These are phyloP conservation scores for Neofusicoccum kwambonambiense DNA, from an alignment of 2,329 filamentous ascomycete species.

Conservation along the genomic window DNA sequence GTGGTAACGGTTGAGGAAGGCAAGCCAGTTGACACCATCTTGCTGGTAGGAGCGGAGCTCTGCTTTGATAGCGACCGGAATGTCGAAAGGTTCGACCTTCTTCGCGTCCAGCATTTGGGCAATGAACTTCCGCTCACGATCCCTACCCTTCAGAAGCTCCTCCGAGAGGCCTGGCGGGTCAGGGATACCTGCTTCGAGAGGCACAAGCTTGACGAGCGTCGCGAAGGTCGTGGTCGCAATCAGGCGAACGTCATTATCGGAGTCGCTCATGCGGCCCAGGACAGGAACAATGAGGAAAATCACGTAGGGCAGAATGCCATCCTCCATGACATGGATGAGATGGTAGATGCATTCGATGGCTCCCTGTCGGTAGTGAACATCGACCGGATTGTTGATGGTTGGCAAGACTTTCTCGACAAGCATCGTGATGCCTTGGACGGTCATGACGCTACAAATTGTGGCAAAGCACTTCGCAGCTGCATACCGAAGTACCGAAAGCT, in stretches of 20 bases:
- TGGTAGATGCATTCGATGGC: constrained; percentile 96
- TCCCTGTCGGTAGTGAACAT: constrained; percentile 86
- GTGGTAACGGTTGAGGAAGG: constrained; percentile 97
- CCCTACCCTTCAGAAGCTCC: constrained; percentile 82
- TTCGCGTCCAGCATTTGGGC: constrained; percentile 93
- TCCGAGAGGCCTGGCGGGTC: constrained; percentile 91
- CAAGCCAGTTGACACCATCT: constrained; percentile 97
- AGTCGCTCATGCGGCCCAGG: constrained; percentile 96
- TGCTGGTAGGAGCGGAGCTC: constrained; percentile 96
- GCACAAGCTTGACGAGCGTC: constrained; percentile 93
- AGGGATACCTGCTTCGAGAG: constrained; percentile 93
- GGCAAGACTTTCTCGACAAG: constrained; percentile 91
- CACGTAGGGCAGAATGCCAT: constrained; percentile 91
- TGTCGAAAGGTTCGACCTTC: constrained; percentile 90
- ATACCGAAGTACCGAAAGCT: constrained; percentile 89
- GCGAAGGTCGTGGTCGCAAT: constrained; percentile 97
- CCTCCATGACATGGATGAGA: constrained; percentile 96
- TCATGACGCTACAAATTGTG: constrained; percentile 95
- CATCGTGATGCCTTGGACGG: constrained; percentile 92
- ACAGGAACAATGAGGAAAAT: constrained; percentile 99
- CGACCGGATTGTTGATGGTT: constrained; percentile 84
- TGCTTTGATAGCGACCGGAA: constrained; percentile 95
- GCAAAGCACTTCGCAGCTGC: constrained; percentile 97
- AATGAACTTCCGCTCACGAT: constrained; percentile 94
- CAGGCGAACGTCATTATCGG: constrained; percentile 89